Evolutionary conservation across 805 yeast genomes (phyloP).

Genomic region (Candida peoriensis): DNA sequence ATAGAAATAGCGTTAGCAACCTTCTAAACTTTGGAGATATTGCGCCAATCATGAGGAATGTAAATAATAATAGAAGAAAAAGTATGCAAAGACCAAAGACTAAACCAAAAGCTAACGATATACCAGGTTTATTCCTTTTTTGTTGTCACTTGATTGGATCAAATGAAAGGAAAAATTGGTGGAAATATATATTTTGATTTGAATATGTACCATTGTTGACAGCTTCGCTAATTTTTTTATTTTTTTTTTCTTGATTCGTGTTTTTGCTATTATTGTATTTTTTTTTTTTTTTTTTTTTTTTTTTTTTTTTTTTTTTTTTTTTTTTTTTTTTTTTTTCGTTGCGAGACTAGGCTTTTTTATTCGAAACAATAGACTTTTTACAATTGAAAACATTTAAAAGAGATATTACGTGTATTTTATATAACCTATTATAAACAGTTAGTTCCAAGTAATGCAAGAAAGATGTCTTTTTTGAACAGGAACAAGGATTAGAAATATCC

Average conservation of each 20-base stretch:
- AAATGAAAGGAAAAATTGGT: not conserved
- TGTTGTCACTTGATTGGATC: not conserved
- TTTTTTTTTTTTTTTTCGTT: too few relatives aligned
- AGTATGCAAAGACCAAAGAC: too few relatives aligned
- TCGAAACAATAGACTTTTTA: too few relatives aligned
- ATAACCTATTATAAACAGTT: not conserved
- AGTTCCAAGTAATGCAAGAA: not conserved
- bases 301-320: too few relatives aligned
- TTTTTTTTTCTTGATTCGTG: too few relatives aligned
- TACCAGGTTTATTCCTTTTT: not conserved
- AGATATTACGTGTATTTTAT: not conserved
- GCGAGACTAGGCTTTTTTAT: too few relatives aligned
- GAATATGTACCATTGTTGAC: too few relatives aligned
- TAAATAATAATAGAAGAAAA: too few relatives aligned
- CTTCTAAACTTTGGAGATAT: constrained; percentile 5
- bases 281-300: too few relatives aligned
- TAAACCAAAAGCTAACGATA: not conserved
- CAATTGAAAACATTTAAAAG: not conserved
- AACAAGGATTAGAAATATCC: not conserved
- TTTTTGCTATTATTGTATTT: too few relatives aligned
- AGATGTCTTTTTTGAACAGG: not conserved
- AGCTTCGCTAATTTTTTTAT: too few relatives aligned
- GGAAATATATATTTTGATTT: not conserved
- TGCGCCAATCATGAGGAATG: constrained; percentile 3
- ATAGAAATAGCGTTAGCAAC: constrained; percentile 3